A percentile compares a stretch with the other conserved stretches of the same genome.
Evolutionary conservation across 2,329 filamentous ascomycete genomes (phyloP).

Genomic region (Talaromyces rugulosus): DNA sequence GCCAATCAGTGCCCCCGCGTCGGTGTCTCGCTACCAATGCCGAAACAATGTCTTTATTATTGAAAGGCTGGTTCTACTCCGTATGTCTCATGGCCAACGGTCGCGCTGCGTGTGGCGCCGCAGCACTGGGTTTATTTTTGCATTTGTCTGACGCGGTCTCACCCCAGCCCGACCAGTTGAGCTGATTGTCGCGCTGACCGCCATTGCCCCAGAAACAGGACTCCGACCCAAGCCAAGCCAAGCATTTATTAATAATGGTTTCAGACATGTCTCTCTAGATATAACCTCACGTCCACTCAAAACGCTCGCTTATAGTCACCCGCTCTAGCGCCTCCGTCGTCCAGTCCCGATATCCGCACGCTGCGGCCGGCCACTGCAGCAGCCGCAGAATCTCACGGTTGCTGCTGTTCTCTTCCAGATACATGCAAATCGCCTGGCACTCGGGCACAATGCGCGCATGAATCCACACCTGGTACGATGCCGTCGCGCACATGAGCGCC

Average conservation of each 20-base stretch:
- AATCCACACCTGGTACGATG: conserved; percentile 22
- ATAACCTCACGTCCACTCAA: not conserved
- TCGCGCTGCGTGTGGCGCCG: not conserved
- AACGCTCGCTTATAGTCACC: not conserved
- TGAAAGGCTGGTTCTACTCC: not conserved
- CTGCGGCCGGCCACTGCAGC: conserved; percentile 29
- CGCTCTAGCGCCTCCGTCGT: not conserved
- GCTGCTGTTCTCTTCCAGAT: conserved; percentile 27
- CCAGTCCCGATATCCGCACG: conserved; percentile 26
- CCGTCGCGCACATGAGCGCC: conserved; percentile 14
- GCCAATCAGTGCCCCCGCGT: not conserved
- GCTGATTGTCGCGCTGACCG: not conserved
- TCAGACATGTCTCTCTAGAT: not conserved
- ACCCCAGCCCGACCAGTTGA: not conserved
- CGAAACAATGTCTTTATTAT: not conserved
- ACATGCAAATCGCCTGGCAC: conserved; percentile 35
- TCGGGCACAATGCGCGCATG: conserved; percentile 28
- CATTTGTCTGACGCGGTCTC: not conserved
- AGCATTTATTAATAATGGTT: not conserved
- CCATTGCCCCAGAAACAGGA: not conserved
- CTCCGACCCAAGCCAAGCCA: not conserved
- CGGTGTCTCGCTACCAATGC: not conserved
- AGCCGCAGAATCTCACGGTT: conserved; percentile 22
- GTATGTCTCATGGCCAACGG: not conserved
- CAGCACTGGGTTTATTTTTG: not conserved